Conservation (phyloP, 768 basidiomycete species). For the Leccinum incarnatum region DNA sequence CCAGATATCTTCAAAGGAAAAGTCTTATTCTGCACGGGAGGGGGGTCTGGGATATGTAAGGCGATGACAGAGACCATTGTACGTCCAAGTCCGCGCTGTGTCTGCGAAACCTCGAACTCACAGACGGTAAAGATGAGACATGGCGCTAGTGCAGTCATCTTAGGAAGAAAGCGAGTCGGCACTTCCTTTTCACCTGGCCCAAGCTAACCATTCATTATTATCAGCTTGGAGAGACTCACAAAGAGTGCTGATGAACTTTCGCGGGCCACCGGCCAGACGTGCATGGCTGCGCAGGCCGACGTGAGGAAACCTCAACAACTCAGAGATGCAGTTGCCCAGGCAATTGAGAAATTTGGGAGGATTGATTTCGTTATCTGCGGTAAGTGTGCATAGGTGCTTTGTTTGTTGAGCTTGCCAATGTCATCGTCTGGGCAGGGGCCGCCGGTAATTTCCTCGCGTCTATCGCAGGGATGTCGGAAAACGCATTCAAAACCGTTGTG, state of each 20-base stretch:
- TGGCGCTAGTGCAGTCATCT: conserved; percentile 77
- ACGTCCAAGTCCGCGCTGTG: conserved; percentile 23
- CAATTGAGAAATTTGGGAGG: conserved; percentile 73
- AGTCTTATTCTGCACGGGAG: conserved; percentile 88
- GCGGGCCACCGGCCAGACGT: conserved; percentile 62
- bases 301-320: conserved; percentile 77
- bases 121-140: conserved; percentile 62
- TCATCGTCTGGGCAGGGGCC: conserved; percentile 54
- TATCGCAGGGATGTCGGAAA: conserved; percentile 46
- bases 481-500: conserved; percentile 80
- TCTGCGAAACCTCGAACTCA: conserved; percentile 4
- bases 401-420: not conserved
- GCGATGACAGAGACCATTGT: conserved; percentile 84
- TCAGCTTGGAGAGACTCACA: conserved; percentile 67
- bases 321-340: conserved; percentile 68
- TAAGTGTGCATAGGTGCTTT: conserved; percentile 31
- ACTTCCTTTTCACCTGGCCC: not conserved
- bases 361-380: conserved; percentile 97
- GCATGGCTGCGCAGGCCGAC: conserved; percentile 75
- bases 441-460: conserved; percentile 96
- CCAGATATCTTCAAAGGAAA: conserved; percentile 85
- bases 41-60: conserved; percentile 90
- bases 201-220: conserved; percentile 4
- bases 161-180: conserved; percentile 76
- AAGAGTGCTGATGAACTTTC: conserved; percentile 71